Evolutionary conservation across 495 filamentous ascomycete species (phyloP), one percentile per base, ranked within the genome.

Genomic region (Barbatosphaeria neglecta): DNA sequence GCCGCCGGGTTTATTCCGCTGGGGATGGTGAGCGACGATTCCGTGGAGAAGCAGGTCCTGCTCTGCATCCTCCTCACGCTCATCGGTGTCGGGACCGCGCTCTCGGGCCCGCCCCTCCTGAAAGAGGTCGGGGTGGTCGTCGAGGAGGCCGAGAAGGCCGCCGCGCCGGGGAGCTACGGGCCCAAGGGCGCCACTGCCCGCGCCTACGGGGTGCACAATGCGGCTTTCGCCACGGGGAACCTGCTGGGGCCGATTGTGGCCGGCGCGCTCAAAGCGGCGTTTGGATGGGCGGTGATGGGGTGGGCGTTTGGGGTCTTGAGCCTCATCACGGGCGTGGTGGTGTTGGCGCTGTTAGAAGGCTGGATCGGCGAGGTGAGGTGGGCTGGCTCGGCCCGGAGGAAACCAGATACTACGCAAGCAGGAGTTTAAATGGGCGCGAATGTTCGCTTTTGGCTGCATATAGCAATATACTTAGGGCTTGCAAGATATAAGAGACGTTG

Each of bases 271-370:
- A 55, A 64, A 11, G 63, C 72, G 18, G 41, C 46, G 19, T 66
- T 63, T 45, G 76, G 74, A 1, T 82, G 78, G 78, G 64, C 61
- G 0, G 70, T 68, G 0, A 73, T 77, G 74, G 55, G 60, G 11
- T 74, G 67, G 65, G 62, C 63, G 0, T 54, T 77, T 50, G 76
- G 51, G 0, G 24, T 62, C 0, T 51, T 62, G 28, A 50, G 56
- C 37, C 13, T 41, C 9, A 4, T 41, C 0, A 51, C 16, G 9
- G 39, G 39, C 7, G 20, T 22, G 1, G 39, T 23, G 7, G 39
- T 23, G 20, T 11, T 41, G 39, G 22, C n/a, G 6, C 23, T 41
- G 19, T 22, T 41, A 15, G 39, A 41, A 17, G 39, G 39, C 16
- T 23, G 18, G 39, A 22, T 41, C 11, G 39, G 39, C 11, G 6